Conservation (phyloP, 345 rosid genomes). For the Citrus unshiu region DNA sequence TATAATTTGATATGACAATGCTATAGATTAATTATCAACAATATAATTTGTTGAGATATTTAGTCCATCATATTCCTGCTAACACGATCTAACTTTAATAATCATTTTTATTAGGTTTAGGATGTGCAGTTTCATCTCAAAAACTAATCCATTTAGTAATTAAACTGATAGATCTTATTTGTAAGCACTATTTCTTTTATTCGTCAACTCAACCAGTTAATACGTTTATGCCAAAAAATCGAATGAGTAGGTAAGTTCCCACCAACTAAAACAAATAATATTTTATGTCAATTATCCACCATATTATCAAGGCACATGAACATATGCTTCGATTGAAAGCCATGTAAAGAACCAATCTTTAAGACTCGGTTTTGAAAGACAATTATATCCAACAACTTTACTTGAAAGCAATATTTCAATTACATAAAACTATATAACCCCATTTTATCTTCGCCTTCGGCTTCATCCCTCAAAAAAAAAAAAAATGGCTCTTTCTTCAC, state of each 20-base stretch:
- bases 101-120: too few species aligned
- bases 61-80: too few species aligned
- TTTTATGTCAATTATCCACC: background rate
- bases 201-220: too few species aligned
- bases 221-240: too few species aligned
- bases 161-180: too few species aligned
- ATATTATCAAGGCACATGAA: background rate
- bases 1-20: too few species aligned
- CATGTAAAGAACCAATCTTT: conserved; percentile 36
- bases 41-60: too few species aligned
- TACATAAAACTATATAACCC: conserved; percentile 26
- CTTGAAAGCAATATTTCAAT: conserved; percentile 40
- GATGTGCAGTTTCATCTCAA: too few species aligned
- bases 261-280: background rate
- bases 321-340: conserved; percentile 27
- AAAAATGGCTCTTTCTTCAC: conserved; percentile 30
- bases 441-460: background rate
- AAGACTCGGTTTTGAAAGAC: conserved; percentile 25
- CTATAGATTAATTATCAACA: too few species aligned
- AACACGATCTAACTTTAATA: too few species aligned
- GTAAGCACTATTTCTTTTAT: too few species aligned
- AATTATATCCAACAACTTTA: conserved; percentile 19
- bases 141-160: too few species aligned
- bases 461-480: conserved; percentile 15
- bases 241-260: background rate